Conservation (phyloP, 495 filamentous ascomycete species). For the Xylaria sp. region DNA sequence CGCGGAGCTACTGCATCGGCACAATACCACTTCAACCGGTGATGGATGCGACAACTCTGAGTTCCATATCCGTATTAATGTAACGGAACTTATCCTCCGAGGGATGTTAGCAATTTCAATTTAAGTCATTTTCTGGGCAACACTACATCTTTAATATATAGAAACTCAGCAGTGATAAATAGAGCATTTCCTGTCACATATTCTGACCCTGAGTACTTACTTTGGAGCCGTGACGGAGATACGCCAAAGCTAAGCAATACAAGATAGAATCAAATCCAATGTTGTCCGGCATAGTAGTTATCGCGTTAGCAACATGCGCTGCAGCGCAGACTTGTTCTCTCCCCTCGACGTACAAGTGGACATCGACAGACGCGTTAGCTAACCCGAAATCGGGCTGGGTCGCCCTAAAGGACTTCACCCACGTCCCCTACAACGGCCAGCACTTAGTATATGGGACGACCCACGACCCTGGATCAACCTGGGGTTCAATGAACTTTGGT, state of each 20-base stretch:
- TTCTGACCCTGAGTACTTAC: background rate
- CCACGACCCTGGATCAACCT: conserved; percentile 48
- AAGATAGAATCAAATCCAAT: conserved; percentile 12
- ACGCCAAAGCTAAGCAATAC: conserved; percentile 26
- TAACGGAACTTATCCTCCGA: background rate
- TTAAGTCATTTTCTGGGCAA: background rate
- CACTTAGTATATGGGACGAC: conserved; percentile 62
- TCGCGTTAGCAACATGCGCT: conserved; percentile 33
- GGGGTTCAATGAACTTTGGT: conserved; percentile 64
- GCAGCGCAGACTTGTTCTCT: conserved; percentile 53
- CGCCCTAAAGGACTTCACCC: conserved; percentile 65
- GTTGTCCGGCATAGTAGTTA: conserved; percentile 26
- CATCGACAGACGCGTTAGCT: conserved; percentile 56
- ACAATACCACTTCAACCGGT: background rate
- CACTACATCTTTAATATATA: background rate
- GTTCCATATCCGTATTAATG: background rate
- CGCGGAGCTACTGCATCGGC: background rate
- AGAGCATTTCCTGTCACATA: background rate
- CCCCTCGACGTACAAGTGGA: conserved; percentile 64
- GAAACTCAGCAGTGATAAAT: background rate
- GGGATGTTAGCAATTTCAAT: background rate
- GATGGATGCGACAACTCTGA: background rate
- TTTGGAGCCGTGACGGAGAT: background rate
- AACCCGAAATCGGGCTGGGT: conserved; percentile 58
- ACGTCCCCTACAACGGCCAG: conserved; percentile 58